Base-by-base conservation (phyloP, 305 asterid genomes). In the Rubia occidens region DNA sequence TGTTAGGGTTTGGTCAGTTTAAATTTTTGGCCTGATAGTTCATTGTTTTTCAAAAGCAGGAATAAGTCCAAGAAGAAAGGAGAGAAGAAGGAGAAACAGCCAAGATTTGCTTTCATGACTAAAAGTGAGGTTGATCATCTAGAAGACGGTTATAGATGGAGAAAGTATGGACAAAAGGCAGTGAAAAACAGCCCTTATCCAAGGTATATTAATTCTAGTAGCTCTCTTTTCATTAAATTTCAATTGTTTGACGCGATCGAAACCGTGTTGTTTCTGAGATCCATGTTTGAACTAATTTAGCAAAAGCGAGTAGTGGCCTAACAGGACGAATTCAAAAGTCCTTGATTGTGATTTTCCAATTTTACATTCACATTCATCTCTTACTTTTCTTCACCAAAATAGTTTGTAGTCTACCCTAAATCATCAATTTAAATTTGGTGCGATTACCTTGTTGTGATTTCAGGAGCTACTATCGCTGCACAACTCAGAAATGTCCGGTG, bases 121-220 rank as follows among this genome's bases (percentile, higher is more conserved):
- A 89, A 86, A 80, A 91, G 97, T 68, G 96, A 91, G 75, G 91
- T 91, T 26, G 97, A 91, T 86, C 88, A 87, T 69, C 83, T 89
- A 72, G 96, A 88, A 83, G 97, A 90, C 74, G 97, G 97, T 69
- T 90, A 88, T 62, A 82, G 91, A 85, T 91, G 97, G 97, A 88
- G 97, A 77, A 91, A 91, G 79, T 91, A 91, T 74, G 97, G 97
- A 4, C 97, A 88, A 68, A 91, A 91, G 37, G 95, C 96, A n/a
- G 97, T 91, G 37, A 91, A 91, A 73, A 89, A 87, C 66, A 91
- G 97, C 79, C 90, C 95, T 42, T 89, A 87, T 74, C 97, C 97
- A 64, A 89, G 97, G 97, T 90, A 56, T 15, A 11, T 3, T 29
- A 26, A 26, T 59, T 59, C 39, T 9, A 21, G 11, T 59, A 32